A percentile compares a stretch with the other conserved stretches of the same genome.
Evolutionary conservation across 768 basidiomycete species (phyloP).

Genomic region (Lactarius vividus): DNA sequence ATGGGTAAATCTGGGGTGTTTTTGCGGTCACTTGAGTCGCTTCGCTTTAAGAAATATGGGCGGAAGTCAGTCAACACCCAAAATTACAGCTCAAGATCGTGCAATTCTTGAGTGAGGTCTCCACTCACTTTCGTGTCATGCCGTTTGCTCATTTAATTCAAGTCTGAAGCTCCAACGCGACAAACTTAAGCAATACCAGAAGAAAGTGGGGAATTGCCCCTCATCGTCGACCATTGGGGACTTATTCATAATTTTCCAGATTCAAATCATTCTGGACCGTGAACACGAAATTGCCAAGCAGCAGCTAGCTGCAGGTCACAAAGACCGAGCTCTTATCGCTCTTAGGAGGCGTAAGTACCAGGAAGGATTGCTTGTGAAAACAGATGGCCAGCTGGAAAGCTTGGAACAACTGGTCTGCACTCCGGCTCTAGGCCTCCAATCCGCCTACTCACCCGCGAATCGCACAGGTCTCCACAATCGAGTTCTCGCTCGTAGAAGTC

Average conservation of each 20-base stretch:
- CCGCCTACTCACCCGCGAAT: background rate
- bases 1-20: no score
- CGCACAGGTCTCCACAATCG: conserved; percentile 86
- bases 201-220: conserved; percentile 54
- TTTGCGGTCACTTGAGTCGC: background rate
- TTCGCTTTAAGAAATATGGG: conserved; percentile 48
- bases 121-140: conserved; percentile 27
- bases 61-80: conserved; percentile 70
- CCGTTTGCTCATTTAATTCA: conserved; percentile 27
- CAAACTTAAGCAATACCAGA: conserved; percentile 94
- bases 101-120: conserved; percentile 87
- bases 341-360: conserved; percentile 93
- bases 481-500: conserved; percentile 92
- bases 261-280: conserved; percentile 80
- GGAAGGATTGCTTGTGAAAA: conserved; percentile 80
- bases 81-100: conserved; percentile 89
- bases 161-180: conserved; percentile 96
- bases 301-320: conserved; percentile 77
- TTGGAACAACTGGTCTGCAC: conserved; percentile 79
- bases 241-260: conserved; percentile 43
- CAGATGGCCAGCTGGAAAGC: conserved; percentile 85
- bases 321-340: conserved; percentile 84
- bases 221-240: background rate
- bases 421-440: background rate
- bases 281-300: conserved; percentile 88